A percentile compares a stretch with the other conserved stretches of the same genome.
phyloP scores from a whole-genome alignment of 2,329 filamentous ascomycete species.

The Fusarium verticillioides region DNA sequence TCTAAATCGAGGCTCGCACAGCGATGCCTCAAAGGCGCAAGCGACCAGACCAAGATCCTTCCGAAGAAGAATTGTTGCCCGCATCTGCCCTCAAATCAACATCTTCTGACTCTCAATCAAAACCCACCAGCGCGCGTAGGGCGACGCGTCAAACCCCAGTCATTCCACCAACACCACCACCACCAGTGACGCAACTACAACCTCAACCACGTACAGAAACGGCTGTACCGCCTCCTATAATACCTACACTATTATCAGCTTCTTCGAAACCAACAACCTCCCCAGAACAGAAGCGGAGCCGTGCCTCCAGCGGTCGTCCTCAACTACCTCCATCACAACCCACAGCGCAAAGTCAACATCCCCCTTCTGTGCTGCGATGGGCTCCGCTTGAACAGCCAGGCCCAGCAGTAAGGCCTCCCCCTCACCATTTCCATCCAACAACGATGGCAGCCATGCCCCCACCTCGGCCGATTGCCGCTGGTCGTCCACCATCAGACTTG shows the following conservation, averaged over 20 bases:
- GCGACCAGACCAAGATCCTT: conserved; percentile 46
- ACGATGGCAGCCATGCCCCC: conserved; percentile 41
- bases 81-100: conserved; percentile 2
- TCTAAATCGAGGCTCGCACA: conserved; percentile 28
- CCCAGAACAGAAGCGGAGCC: conserved; percentile 38
- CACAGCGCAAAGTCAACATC: conserved; percentile 19
- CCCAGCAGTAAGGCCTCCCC: conserved; percentile 20
- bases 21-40: conserved; percentile 54
- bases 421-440: background rate
- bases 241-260: conserved; percentile 26
- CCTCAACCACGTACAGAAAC: conserved; percentile 35
- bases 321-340: conserved; percentile 16
- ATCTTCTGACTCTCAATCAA: conserved; percentile 21
- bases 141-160: conserved; percentile 55
- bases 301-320: conserved; percentile 18
- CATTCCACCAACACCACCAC: conserved; percentile 45
- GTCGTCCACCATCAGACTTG: conserved; percentile 49
- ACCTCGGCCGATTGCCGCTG: conserved; percentile 16
- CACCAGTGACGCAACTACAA: conserved; percentile 31
- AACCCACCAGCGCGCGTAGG: conserved; percentile 48
- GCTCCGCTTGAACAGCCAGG: conserved; percentile 40
- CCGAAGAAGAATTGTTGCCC: conserved; percentile 13
- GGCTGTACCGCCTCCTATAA: conserved; percentile 27
- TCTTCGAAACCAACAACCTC: background rate
- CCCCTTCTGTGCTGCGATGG: conserved; percentile 41